These are phyloP conservation scores for Cutaneotrichosporon sp. DNA, from an alignment of 1,284 basidiomycete species.

Conservation along the genomic window DNA sequence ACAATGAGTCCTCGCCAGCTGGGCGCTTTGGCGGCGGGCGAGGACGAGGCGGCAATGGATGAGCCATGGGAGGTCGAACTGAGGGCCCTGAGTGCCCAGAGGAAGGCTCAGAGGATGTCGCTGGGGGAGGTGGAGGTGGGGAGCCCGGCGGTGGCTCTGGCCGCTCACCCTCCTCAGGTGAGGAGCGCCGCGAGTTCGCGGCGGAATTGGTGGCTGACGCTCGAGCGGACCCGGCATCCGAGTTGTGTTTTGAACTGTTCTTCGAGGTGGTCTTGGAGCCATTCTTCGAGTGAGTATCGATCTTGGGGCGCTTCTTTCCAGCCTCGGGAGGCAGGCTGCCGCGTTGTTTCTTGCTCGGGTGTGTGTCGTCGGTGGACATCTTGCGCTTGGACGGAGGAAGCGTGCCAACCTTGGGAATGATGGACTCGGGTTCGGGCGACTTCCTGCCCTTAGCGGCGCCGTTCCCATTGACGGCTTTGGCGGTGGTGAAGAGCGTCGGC, in stretches of 20 bases:
- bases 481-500: not conserved
- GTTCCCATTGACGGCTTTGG: not conserved
- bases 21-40: constrained; percentile 18
- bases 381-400: not conserved
- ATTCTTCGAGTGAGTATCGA: not conserved
- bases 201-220: not conserved
- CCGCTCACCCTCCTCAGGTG: not conserved
- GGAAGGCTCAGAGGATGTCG: not conserved
- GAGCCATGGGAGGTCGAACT: not conserved
- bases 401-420: constrained; percentile 2
- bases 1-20: constrained; percentile 34
- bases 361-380: not conserved
- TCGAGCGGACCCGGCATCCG: not conserved
- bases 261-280: not conserved
- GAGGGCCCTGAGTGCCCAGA: not conserved
- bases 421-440: not conserved
- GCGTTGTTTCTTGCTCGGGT: constrained; percentile 9
- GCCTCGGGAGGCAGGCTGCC: no score
- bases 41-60: constrained; percentile 1
- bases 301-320: no score
- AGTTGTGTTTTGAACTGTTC: no score
- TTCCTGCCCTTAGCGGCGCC: not conserved
- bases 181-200: not conserved
- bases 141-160: constrained; percentile 1
- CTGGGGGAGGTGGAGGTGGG: not conserved